A percentile compares a stretch with the other conserved stretches of the same genome.
Evolutionary conservation across 1,284 basidiomycete genomes (phyloP).

Genomic region (Schizophyllum amplum): DNA sequence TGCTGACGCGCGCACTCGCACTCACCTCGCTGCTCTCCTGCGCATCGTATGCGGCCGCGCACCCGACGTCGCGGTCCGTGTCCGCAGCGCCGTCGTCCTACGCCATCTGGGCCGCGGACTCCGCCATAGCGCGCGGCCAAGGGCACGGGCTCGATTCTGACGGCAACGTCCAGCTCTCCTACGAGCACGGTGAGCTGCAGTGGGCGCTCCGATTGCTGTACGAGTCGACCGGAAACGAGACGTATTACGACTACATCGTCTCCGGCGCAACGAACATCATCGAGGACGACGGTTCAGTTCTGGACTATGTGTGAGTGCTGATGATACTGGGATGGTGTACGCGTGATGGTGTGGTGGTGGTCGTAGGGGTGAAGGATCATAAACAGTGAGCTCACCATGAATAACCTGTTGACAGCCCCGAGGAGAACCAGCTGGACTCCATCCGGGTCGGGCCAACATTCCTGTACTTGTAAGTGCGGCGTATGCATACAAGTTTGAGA

Average conservation of each 20-base stretch:
- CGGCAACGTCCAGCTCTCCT: conserved; percentile 28
- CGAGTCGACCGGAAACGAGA: conserved; percentile 29
- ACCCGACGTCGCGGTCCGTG: not conserved
- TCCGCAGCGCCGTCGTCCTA: conserved; percentile 20
- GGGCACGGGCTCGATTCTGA: conserved; percentile 30
- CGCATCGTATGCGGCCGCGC: not conserved
- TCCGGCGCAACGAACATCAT: conserved; percentile 30
- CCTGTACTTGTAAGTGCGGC: conserved; percentile 23
- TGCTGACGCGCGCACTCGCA: no score
- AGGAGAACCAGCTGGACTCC: not conserved
- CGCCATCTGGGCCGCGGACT: conserved; percentile 36
- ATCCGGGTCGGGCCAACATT: conserved; percentile 28
- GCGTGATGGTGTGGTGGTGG: no score
- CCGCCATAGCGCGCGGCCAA: conserved; percentile 32
- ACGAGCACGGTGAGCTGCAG: conserved; percentile 36
- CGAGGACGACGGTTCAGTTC: conserved; percentile 27
- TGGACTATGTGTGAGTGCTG: conserved; percentile 31
- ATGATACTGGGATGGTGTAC: no score
- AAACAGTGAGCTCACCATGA: conserved; percentile 18
- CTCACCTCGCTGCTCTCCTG: not conserved
- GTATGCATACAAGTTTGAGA: not conserved
- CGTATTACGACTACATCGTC: conserved; percentile 34
- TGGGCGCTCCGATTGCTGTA: conserved; percentile 31
- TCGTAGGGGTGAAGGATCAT: conserved; percentile 27
- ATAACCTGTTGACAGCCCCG: not conserved